Evolutionary conservation across 202 grass and related monocot species (phyloP).

Genomic region (Musa balbisiana): DNA sequence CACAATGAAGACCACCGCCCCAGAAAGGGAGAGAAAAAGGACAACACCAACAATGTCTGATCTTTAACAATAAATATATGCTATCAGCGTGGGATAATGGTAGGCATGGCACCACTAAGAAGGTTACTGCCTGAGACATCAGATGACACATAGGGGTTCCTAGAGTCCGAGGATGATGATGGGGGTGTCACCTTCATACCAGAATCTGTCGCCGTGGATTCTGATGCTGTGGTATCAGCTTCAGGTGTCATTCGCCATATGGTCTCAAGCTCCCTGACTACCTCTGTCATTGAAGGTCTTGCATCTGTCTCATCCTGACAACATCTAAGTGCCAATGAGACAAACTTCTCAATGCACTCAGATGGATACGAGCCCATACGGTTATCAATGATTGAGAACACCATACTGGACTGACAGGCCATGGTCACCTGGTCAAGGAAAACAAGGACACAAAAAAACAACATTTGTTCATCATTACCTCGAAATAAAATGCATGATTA

Average conservation of each 20-base stretch:
- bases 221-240: slow-evolving; percentile 29
- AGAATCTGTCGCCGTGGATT: slow-evolving; percentile 17
- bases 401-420: slow-evolving; percentile 45
- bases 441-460: neutral
- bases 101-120: slow-evolving; percentile 62
- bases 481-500: neutral
- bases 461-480: neutral
- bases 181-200: slow-evolving; percentile 8
- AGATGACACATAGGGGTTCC: slow-evolving; percentile 50
- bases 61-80: neutral
- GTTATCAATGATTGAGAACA: slow-evolving; percentile 44
- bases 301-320: slow-evolving; percentile 59
- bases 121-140: slow-evolving; percentile 89
- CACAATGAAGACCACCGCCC: neutral
- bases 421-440: slow-evolving; percentile 46
- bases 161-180: slow-evolving; percentile 24
- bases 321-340: slow-evolving; percentile 52
- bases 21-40: neutral
- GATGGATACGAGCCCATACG: slow-evolving; percentile 58
- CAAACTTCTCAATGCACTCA: slow-evolving; percentile 69
- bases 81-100: slow-evolving; percentile 56
- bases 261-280: slow-evolving; percentile 60
- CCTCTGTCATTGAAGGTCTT: slow-evolving; percentile 74
- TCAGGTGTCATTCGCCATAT: slow-evolving; percentile 68
- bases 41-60: neutral